phyloP scores from a whole-genome alignment of 768 basidiomycete species.

The Amanita inopinata region DNA sequence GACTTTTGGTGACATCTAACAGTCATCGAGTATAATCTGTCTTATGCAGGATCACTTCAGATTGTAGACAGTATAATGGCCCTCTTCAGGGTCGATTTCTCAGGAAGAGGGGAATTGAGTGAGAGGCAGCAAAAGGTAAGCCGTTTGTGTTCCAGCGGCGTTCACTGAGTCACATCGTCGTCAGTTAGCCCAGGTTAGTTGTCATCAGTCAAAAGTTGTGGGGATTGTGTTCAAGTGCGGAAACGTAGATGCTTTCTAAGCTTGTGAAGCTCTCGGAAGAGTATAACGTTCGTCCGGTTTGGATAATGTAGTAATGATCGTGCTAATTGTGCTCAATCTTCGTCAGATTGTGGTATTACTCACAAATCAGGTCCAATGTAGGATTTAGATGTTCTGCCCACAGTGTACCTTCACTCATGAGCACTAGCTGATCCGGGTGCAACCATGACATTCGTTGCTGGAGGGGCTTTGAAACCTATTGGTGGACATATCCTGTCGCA shows the following conservation, averaged over 20 bases:
- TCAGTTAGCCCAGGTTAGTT: constrained; percentile 71
- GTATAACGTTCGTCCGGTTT: constrained; percentile 50
- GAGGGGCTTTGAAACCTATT: constrained; percentile 85
- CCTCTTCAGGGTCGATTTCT: constrained; percentile 88
- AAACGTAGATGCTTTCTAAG: constrained; percentile 74
- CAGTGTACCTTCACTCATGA: neutral
- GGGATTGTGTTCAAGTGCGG: neutral
- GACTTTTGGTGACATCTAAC: constrained; percentile 42
- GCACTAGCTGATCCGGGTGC: constrained; percentile 83
- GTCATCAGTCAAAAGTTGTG: neutral
- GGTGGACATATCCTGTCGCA: constrained; percentile 85
- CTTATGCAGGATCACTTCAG: constrained; percentile 27
- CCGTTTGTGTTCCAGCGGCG: no score
- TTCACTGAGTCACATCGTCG: constrained; percentile 2
- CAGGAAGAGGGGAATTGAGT: constrained; percentile 88
- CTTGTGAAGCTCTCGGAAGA: constrained; percentile 89
- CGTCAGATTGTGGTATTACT: constrained; percentile 72
- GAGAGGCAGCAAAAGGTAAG: constrained; percentile 85
- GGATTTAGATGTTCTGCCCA: constrained; percentile 11
- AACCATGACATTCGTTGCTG: constrained; percentile 91
- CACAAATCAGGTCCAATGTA: constrained; percentile 91
- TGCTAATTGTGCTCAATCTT: constrained; percentile 11
- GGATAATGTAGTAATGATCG: neutral
- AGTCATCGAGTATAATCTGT: neutral
- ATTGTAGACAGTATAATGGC: constrained; percentile 98